Conservation (phyloP, 2,329 filamentous ascomycete species). For the Sclerotinia sclerotiorum region DNA sequence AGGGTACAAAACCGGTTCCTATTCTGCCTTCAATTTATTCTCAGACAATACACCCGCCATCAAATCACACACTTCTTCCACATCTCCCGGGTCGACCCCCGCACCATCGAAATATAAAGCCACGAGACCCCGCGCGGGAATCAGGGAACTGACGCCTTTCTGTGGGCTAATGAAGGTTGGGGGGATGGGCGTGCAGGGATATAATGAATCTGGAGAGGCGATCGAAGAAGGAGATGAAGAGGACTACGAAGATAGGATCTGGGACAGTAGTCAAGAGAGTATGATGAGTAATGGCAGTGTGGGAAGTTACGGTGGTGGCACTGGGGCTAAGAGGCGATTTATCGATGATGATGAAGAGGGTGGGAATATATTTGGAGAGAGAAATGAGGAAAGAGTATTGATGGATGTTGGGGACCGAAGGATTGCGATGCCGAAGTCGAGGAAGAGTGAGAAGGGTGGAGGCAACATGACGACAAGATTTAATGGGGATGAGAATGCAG, state of each 20-base stretch:
- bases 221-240: slow-evolving; percentile 40
- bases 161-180: slow-evolving; percentile 78
- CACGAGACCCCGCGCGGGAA: slow-evolving; percentile 33
- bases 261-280: slow-evolving; percentile 36
- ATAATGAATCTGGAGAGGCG: slow-evolving; percentile 38
- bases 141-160: slow-evolving; percentile 71
- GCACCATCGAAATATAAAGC: slow-evolving; percentile 27
- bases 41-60: slow-evolving; percentile 39
- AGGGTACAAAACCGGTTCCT: slow-evolving; percentile 78
- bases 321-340: slow-evolving; percentile 35
- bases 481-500: slow-evolving; percentile 49
- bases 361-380: slow-evolving; percentile 12
- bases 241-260: slow-evolving; percentile 36
- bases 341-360: slow-evolving; percentile 35
- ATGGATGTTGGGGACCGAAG: slow-evolving; percentile 34
- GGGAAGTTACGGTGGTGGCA: slow-evolving; percentile 11
- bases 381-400: slow-evolving; percentile 15
- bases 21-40: slow-evolving; percentile 55
- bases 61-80: slow-evolving; percentile 7
- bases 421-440: slow-evolving; percentile 30
- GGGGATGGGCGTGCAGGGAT: slow-evolving; percentile 57
- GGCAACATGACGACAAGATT: slow-evolving; percentile 28
- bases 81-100: slow-evolving; percentile 36
- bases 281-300: slow-evolving; percentile 29
- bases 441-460: slow-evolving; percentile 32